Percentiles rank a stretch among this genome's conserved stretches.
phyloP scores from a whole-genome alignment of 768 basidiomycete genomes.

The Suillus bovinus region DNA sequence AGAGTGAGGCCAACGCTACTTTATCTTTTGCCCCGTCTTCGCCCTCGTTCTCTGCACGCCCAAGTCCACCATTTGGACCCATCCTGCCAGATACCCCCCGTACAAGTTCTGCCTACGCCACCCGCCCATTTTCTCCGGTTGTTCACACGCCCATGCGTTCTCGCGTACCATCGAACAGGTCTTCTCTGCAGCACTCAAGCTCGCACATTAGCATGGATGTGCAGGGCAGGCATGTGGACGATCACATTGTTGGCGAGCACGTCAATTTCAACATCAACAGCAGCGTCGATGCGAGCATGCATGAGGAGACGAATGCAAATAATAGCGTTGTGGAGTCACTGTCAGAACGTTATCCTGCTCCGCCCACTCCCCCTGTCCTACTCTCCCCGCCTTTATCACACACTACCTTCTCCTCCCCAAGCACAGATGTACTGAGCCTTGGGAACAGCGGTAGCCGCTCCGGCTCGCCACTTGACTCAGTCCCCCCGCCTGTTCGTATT shows the following conservation, averaged over 20 bases:
- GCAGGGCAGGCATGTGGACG: neutral
- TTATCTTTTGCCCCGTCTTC: constrained; percentile 1
- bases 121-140: constrained; percentile 31
- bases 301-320: neutral
- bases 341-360: constrained; percentile 32
- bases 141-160: constrained; percentile 8
- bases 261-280: neutral
- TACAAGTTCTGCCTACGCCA: constrained; percentile 28
- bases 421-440: neutral
- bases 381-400: constrained; percentile 24
- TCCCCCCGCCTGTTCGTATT: neutral
- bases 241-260: neutral
- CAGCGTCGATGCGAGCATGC: neutral
- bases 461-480: neutral
- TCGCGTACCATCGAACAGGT: neutral
- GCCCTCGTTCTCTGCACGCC: constrained; percentile 5
- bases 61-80: constrained; percentile 25
- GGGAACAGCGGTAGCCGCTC: neutral
- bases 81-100: constrained; percentile 30
- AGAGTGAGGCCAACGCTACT: constrained; percentile 6
- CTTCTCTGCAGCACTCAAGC: neutral
- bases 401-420: constrained; percentile 13
- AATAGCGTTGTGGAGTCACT: constrained; percentile 25
- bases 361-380: constrained; percentile 29
- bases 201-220: neutral